Evolutionary conservation across 805 yeast genomes (phyloP).

Genomic region (Tetrapisispora iriomotensis): DNA sequence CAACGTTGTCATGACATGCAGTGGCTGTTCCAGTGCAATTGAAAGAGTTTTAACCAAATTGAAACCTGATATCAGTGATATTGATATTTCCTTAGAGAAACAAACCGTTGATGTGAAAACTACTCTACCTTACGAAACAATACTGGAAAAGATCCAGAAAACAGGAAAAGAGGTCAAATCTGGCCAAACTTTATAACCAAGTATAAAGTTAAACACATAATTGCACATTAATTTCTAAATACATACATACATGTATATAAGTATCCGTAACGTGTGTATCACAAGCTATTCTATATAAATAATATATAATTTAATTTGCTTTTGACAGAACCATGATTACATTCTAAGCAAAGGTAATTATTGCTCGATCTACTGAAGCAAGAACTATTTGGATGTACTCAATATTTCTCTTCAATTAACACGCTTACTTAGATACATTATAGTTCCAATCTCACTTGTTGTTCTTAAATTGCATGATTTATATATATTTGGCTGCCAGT

Average conservation of each 20-base stretch:
- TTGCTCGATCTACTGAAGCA: too few relatives aligned
- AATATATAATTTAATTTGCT: too few relatives aligned
- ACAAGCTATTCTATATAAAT: too few relatives aligned
- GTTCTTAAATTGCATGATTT: too few relatives aligned
- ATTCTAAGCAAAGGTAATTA: too few relatives aligned
- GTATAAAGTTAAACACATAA: background rate
- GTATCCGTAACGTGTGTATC: too few relatives aligned
- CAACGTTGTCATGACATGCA: conserved; percentile 77
- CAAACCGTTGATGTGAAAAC: conserved; percentile 78
- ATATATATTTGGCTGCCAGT: too few relatives aligned
- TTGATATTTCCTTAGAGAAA: conserved; percentile 65
- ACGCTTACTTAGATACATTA: too few relatives aligned
- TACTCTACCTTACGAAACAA: conserved; percentile 58
- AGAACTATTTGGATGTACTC: too few relatives aligned
- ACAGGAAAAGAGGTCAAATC: conserved; percentile 78
- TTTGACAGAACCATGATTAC: too few relatives aligned
- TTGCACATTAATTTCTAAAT: background rate
- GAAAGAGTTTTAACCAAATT: conserved; percentile 60
- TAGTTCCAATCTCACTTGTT: too few relatives aligned
- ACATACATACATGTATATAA: background rate
- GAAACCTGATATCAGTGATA: conserved; percentile 58
- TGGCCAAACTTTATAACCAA: conserved; percentile 41
- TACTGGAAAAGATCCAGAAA: conserved; percentile 71
- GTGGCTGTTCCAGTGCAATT: conserved; percentile 84
- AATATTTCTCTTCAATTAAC: too few relatives aligned